Evolutionary conservation across 768 basidiomycete genomes (phyloP).

Genomic region (Inosperma sp.): DNA sequence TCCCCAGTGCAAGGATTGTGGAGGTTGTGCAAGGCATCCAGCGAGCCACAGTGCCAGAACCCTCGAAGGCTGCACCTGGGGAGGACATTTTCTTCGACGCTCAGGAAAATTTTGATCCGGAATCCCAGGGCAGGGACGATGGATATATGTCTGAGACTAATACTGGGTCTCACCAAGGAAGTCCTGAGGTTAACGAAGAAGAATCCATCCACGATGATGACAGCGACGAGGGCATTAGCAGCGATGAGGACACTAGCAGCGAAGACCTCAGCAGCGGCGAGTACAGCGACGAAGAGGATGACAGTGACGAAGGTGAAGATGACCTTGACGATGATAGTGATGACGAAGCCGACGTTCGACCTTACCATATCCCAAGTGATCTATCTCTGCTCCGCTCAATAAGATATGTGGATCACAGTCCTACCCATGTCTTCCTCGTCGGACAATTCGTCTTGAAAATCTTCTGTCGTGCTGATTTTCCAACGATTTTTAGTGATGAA

Average conservation of each 20-base stretch:
- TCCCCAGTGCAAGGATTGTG: conserved; percentile 45
- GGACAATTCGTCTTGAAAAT: conserved; percentile 45
- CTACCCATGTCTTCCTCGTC: conserved; percentile 57
- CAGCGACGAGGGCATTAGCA: background rate
- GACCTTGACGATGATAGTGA: conserved; percentile 9
- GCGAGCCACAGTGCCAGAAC: conserved; percentile 7
- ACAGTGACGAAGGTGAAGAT: conserved; percentile 1
- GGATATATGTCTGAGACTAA: too few relatives aligned
- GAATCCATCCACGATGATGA: background rate
- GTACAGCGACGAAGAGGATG: too few relatives aligned
- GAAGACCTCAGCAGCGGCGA: too few relatives aligned
- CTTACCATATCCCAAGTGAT: conserved; percentile 1
- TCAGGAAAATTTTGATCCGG: too few relatives aligned
- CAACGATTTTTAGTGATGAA: background rate
- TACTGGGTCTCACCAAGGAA: too few relatives aligned
- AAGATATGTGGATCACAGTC: conserved; percentile 63
- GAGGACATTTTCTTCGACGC: too few relatives aligned
- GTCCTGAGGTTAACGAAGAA: too few relatives aligned
- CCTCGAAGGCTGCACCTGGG: background rate
- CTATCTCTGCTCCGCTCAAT: conserved; percentile 35
- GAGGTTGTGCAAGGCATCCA: conserved; percentile 46
- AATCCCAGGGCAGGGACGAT: too few relatives aligned
- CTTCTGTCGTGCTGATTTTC: conserved; percentile 39
- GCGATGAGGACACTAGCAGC: too few relatives aligned
- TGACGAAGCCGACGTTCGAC: conserved; percentile 6